Conservation (phyloP, 768 basidiomycete species). For the Clitopilus hobsonii region DNA sequence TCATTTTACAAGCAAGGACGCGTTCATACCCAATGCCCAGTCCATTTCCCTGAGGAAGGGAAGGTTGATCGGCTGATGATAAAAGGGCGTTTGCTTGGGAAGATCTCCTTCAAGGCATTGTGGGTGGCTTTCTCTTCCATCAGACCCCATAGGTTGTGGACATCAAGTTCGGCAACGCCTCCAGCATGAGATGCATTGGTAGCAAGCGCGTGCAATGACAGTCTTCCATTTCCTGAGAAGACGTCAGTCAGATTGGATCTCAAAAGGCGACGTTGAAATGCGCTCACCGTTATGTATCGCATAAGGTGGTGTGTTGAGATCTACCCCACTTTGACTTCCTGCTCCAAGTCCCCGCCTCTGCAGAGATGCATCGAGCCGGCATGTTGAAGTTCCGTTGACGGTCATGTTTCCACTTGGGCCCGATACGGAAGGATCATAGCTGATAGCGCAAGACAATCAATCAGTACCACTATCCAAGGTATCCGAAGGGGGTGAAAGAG, state of each 20-base stretch:
- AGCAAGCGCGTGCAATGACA: slow-evolving; percentile 55
- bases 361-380: slow-evolving; percentile 22
- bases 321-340: slow-evolving; percentile 37
- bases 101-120: slow-evolving; percentile 47
- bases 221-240: slow-evolving; percentile 38
- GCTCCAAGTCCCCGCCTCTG: slow-evolving; percentile 46
- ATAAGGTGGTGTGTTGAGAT: slow-evolving; percentile 60
- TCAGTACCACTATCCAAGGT: not conserved
- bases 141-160: slow-evolving; percentile 67
- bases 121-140: slow-evolving; percentile 70
- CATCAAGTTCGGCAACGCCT: slow-evolving; percentile 60
- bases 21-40: slow-evolving; percentile 66
- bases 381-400: slow-evolving; percentile 61
- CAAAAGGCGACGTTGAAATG: not conserved
- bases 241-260: slow-evolving; percentile 2
- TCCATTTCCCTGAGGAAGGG: slow-evolving; percentile 63
- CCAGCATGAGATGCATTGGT: slow-evolving; percentile 68
- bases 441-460: slow-evolving; percentile 23
- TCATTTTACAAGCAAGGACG: not conserved
- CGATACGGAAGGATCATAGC: slow-evolving; percentile 57
- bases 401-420: slow-evolving; percentile 75
- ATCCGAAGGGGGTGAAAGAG: not conserved
- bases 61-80: slow-evolving; percentile 68
- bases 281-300: slow-evolving; percentile 64
- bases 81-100: slow-evolving; percentile 63